phyloP scores from a whole-genome alignment of 2,329 filamentous ascomycete genomes.

The Cytospora leucostoma region DNA sequence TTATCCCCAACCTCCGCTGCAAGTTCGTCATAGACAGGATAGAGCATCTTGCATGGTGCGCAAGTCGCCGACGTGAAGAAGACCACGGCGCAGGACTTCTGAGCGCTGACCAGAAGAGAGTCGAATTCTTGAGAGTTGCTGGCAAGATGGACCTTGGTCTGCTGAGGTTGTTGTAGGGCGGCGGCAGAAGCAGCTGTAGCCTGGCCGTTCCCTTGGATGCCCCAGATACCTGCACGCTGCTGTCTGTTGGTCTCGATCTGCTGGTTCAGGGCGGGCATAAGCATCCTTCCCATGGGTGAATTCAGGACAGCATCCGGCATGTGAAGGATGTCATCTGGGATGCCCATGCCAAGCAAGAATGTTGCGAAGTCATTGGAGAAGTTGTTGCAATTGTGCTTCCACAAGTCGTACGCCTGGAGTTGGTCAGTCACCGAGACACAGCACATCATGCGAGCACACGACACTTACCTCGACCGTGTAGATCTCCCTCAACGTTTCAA shows the following conservation, averaged over 20 bases:
- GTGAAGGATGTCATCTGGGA: conserved; percentile 82
- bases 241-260: conserved; percentile 53
- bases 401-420: conserved; percentile 80
- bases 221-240: conserved; percentile 49
- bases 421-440: neutral
- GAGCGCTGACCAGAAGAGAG: conserved; percentile 58
- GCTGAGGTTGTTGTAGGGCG: conserved; percentile 34
- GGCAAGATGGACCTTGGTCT: conserved; percentile 60
- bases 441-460: neutral
- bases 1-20: conserved; percentile 71
- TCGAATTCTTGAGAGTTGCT: conserved; percentile 62
- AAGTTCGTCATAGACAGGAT: conserved; percentile 79
- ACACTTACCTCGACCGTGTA: conserved; percentile 74
- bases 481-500: conserved; percentile 78
- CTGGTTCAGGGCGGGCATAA: conserved; percentile 68
- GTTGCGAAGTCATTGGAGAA: conserved; percentile 91
- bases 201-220: conserved; percentile 44
- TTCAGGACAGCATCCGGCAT: conserved; percentile 83
- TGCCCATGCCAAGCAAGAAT: conserved; percentile 85
- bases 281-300: conserved; percentile 85
- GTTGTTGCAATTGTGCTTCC: conserved; percentile 94
- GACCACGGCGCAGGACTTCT: conserved; percentile 71
- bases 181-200: conserved; percentile 30
- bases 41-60: conserved; percentile 78
- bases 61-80: conserved; percentile 94